A percentile compares a stretch with the other conserved stretches of the same genome.
Evolutionary conservation across 495 filamentous ascomycete genomes (phyloP).

Genomic region (Trichodelitschia bisporula): DNA sequence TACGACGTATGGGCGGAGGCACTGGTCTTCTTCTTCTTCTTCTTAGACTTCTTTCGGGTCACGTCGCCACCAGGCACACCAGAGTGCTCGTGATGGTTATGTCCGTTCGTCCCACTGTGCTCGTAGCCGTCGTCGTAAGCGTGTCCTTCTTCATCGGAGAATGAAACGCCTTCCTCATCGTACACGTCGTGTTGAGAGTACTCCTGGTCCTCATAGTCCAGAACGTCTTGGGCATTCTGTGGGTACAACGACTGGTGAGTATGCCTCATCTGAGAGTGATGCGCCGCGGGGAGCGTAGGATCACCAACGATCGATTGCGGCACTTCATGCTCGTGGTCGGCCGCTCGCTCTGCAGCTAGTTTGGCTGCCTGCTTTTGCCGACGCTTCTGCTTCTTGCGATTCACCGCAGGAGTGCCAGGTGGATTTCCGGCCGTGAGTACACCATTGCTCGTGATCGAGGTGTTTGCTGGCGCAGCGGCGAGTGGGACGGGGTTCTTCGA

Average conservation of each 20-base stretch:
- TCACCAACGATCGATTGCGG: constrained; percentile 7
- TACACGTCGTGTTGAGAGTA: constrained; percentile 14
- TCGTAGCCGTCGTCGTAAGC: constrained; percentile 17
- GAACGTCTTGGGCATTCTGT: constrained; percentile 1
- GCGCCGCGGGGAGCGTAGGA: constrained; percentile 5
- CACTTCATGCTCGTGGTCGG: too few species aligned
- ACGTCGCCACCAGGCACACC: background rate
- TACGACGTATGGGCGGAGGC: constrained; percentile 8
- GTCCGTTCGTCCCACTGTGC: constrained; percentile 8
- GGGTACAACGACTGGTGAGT: constrained; percentile 1
- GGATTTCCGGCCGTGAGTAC: constrained; percentile 3
- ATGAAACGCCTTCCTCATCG: constrained; percentile 11
- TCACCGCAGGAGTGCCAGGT: constrained; percentile 23
- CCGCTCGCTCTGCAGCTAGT: constrained; percentile 44
- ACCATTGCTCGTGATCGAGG: constrained; percentile 11
- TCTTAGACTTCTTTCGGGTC: constrained; percentile 33
- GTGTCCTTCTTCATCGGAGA: constrained; percentile 9
- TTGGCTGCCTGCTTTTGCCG: constrained; percentile 27
- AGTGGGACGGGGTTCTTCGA: too few species aligned
- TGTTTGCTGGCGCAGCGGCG: too few species aligned
- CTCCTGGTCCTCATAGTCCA: constrained; percentile 12
- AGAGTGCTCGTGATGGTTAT: constrained; percentile 7
- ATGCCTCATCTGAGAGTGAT: constrained; percentile 1
- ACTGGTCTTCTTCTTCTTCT: constrained; percentile 30
- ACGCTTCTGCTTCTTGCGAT: constrained; percentile 79